Evolutionary conservation across 169 alveolate genomes (phyloP).

Genomic region (Cryptosporidium sp.): DNA sequence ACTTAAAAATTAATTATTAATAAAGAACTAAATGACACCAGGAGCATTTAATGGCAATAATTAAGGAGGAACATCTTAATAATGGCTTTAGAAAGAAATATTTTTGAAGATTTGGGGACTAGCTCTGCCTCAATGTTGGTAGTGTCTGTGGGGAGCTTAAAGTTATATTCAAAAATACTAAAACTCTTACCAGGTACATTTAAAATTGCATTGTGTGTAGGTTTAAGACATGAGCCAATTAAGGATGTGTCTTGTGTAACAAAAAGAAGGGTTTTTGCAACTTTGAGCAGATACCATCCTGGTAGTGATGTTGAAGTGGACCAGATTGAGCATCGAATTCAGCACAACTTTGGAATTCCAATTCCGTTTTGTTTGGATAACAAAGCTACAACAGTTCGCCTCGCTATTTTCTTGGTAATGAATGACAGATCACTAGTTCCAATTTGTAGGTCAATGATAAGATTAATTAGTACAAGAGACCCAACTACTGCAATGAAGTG

Average conservation of each 20-base stretch:
- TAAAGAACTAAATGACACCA: background rate
- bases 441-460: conserved; percentile 56
- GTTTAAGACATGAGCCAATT: conserved; percentile 68
- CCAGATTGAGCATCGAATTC: conserved; percentile 53
- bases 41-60: background rate
- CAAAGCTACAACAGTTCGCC: conserved; percentile 58
- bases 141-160: conserved; percentile 34
- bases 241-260: conserved; percentile 32
- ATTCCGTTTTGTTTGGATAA: conserved; percentile 67
- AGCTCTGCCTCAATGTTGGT: conserved; percentile 69
- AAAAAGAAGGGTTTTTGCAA: conserved; percentile 60
- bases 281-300: conserved; percentile 10
- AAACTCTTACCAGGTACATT: conserved; percentile 40
- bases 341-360: conserved; percentile 57
- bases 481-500: conserved; percentile 75
- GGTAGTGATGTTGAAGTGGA: background rate
- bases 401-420: conserved; percentile 31
- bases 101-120: conserved; percentile 32
- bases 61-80: background rate
- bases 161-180: conserved; percentile 36
- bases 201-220: conserved; percentile 49
- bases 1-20: background rate
- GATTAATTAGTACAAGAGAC: conserved; percentile 55
- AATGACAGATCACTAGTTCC: conserved; percentile 51
- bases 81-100: conserved; percentile 11